phyloP scores from a whole-genome alignment of 169 alveolate species.

The Amoebophrya sp. region DNA sequence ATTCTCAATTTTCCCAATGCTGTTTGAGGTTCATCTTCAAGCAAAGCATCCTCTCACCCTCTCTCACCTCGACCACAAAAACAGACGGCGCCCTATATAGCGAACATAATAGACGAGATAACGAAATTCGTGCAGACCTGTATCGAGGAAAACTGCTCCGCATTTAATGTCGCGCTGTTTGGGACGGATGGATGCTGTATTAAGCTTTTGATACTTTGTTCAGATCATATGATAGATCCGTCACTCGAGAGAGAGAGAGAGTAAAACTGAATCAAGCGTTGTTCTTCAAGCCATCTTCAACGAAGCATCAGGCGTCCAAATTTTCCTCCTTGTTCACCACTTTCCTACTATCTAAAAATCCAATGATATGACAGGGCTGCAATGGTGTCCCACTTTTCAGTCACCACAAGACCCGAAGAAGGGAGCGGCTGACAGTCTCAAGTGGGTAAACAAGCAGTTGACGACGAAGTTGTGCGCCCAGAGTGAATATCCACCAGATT shows the following conservation, averaged over 20 bases:
- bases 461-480: not conserved
- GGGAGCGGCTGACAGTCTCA: not conserved
- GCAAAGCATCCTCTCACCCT: not conserved
- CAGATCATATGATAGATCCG: too few relatives aligned
- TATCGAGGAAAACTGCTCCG: not conserved
- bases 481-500: not conserved
- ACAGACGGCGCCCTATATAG: not conserved
- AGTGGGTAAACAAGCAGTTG: not conserved
- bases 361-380: not conserved
- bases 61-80: too few relatives aligned
- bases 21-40: too few relatives aligned
- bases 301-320: too few relatives aligned
- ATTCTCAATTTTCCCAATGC: too few relatives aligned
- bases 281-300: too few relatives aligned
- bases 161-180: not conserved
- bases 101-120: slow-evolving; percentile 9
- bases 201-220: too few relatives aligned
- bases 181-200: not conserved
- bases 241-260: too few relatives aligned
- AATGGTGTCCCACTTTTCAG: slow-evolving; percentile 11
- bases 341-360: not conserved
- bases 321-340: too few relatives aligned
- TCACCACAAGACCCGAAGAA: not conserved
- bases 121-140: slow-evolving; percentile 13
- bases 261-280: too few relatives aligned